phyloP scores from a whole-genome alignment of 1,284 basidiomycete genomes.

The Boletellus deceptivus region DNA sequence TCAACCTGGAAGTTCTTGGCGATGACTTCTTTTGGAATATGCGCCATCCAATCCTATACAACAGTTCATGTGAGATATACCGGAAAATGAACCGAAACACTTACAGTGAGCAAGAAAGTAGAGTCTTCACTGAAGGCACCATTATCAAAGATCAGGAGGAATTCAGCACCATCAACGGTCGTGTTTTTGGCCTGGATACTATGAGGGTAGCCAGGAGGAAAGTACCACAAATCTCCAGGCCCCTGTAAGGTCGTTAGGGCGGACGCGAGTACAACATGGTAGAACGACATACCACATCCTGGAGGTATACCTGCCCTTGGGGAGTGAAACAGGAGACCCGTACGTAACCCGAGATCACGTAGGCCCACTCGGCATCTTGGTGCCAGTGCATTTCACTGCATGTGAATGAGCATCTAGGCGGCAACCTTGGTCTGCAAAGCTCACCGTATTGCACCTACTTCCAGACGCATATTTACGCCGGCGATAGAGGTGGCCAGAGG shows the following conservation, averaged over 20 bases:
- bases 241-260: slow-evolving; percentile 19
- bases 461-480: slow-evolving; percentile 58
- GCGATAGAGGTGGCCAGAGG: slow-evolving; percentile 43
- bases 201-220: slow-evolving; percentile 46
- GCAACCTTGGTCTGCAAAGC: slow-evolving; percentile 2
- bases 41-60: slow-evolving; percentile 49
- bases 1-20: slow-evolving; percentile 51
- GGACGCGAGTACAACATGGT: background rate
- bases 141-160: slow-evolving; percentile 56
- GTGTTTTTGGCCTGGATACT: slow-evolving; percentile 52
- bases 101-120: slow-evolving; percentile 46
- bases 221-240: slow-evolving; percentile 57
- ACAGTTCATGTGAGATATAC: background rate
- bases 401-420: background rate
- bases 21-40: slow-evolving; percentile 51
- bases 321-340: slow-evolving; percentile 49
- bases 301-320: slow-evolving; percentile 47
- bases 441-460: slow-evolving; percentile 50
- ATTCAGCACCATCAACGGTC: slow-evolving; percentile 50
- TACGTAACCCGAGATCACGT: slow-evolving; percentile 43
- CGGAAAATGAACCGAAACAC: background rate
- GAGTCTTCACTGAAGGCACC: slow-evolving; percentile 56
- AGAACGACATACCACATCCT: slow-evolving; percentile 41
- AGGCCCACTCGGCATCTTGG: slow-evolving; percentile 53
- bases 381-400: slow-evolving; percentile 62